These are phyloP conservation scores for Salix suchowensis DNA, from an alignment of 345 rosid species.

Conservation along the genomic window DNA sequence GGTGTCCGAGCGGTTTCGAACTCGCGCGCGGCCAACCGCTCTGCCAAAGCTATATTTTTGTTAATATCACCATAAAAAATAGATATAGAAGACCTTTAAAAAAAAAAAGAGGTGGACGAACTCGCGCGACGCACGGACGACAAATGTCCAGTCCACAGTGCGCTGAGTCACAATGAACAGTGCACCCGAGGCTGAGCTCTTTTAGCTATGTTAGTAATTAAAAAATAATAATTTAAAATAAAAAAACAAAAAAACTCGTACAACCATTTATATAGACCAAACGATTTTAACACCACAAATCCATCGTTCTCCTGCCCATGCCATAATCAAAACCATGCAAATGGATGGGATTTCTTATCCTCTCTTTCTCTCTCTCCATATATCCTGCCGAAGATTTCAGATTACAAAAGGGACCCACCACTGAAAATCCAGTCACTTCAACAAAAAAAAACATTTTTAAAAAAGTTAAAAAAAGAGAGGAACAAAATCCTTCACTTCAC, in stretches of 20 bases:
- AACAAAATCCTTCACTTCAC: not conserved
- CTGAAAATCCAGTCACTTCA: not conserved
- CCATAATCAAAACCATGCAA: not conserved
- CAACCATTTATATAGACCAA: not conserved
- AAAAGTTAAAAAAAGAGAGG: not conserved
- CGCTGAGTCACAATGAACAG: accelerated
- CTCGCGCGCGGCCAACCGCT: no score
- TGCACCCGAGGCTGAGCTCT: no score
- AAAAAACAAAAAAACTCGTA: no score
- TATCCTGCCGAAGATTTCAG: not conserved
- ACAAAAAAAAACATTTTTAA: not conserved
- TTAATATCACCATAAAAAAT: no score
- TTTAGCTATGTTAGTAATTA: no score
- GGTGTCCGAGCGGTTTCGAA: no score
- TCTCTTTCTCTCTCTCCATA: not conserved
- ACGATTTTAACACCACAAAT: not conserved
- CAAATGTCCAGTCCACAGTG: no score
- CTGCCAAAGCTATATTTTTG: no score
- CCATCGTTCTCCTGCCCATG: not conserved
- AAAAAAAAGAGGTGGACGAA: no score
- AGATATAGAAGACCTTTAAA: no score
- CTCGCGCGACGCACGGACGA: no score
- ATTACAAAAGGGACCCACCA: not conserved
- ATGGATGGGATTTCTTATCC: slow-evolving; percentile 44
- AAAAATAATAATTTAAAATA: no score